Evolutionary conservation across 805 yeast genomes (phyloP), one percentile per base, ranked within the genome.

Genomic region (Candida patagonica): DNA sequence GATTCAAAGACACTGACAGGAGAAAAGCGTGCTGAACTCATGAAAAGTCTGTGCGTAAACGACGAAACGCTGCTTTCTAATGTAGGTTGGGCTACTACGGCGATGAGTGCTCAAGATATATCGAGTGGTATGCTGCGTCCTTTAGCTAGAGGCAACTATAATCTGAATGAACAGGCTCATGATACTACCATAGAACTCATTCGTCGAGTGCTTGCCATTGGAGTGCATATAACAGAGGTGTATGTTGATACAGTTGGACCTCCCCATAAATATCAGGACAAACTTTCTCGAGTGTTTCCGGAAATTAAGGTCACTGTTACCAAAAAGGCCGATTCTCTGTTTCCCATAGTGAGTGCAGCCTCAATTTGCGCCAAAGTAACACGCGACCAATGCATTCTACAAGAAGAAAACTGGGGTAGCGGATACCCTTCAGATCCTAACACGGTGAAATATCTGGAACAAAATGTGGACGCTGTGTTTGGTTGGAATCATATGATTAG

Each of bases 201-300:
- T 29, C 73, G 71, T 44, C 74, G 71, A 8, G 79, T 84, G 0
- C 27, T 84, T 4, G 73, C 70, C 23, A 61, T 65, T 26, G 82
- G 84, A 1, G 78, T 84, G 5, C 71, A 74, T 29, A 55, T 92
- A 5, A 69, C 66, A 21, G 85, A 85, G 55, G 73, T 88, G 0
- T 92, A 72, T 57, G 88, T 92, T 4, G 99, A 92, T 57, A 92
- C 99, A 0, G 98, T 92, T 30, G 99, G 99, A 0, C 96, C 97
- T 1, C 97, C 98, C 10, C 73, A 61, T 1, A 66, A 80, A 26
- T 92, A 92, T 57, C 94, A 83, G 53, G 73, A 70, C 27, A 92
- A 89, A 59, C 65, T 92, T 36, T 70, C 74, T 42, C 60, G 59
- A 21, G 60, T 72, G 41, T 92, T 92, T 53, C 96, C 96, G 0